A percentile compares a stretch with the other conserved stretches of the same genome.
Evolutionary conservation across 1,284 basidiomycete species (phyloP).

Genomic region (Afroboletus lepidellus): DNA sequence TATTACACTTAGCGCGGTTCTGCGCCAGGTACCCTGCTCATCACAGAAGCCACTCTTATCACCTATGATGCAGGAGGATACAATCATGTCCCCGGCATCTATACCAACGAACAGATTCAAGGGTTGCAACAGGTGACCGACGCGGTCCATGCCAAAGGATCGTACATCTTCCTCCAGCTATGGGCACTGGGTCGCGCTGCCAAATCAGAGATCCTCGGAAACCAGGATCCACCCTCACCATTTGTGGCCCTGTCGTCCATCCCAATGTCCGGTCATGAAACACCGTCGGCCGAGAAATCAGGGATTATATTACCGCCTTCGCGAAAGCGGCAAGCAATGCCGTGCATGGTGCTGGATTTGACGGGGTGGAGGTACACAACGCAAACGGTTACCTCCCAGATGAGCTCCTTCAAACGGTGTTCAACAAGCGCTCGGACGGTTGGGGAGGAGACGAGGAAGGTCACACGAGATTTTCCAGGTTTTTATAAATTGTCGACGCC

Average conservation of each 20-base stretch:
- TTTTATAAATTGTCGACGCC: constrained; percentile 19
- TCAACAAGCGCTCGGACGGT: neutral
- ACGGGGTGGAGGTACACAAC: constrained; percentile 5
- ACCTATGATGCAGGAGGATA: neutral
- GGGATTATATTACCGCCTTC: neutral
- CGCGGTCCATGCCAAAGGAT: constrained; percentile 40
- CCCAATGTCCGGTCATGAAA: constrained; percentile 32
- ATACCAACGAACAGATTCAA: neutral
- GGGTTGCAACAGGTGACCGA: constrained; percentile 27
- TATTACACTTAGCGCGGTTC: constrained; percentile 36
- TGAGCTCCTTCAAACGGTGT: neutral
- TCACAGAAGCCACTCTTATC: constrained; percentile 33
- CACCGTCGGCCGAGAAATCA: constrained; percentile 1
- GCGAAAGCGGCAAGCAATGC: neutral
- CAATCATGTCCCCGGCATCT: neutral
- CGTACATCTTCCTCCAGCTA: neutral
- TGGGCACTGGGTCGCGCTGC: neutral
- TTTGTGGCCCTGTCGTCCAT: constrained; percentile 41
- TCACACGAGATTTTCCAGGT: constrained; percentile 38
- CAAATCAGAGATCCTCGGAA: neutral
- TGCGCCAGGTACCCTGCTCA: constrained; percentile 29
- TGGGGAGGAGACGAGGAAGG: neutral
- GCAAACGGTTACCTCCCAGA: constrained; percentile 3
- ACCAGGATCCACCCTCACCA: constrained; percentile 23
- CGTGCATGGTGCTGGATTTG: neutral